A percentile compares a stretch with the other conserved stretches of the same genome.
phyloP scores from a whole-genome alignment of 164 flowering plant species.

The Aristolochia fimbriata region DNA sequence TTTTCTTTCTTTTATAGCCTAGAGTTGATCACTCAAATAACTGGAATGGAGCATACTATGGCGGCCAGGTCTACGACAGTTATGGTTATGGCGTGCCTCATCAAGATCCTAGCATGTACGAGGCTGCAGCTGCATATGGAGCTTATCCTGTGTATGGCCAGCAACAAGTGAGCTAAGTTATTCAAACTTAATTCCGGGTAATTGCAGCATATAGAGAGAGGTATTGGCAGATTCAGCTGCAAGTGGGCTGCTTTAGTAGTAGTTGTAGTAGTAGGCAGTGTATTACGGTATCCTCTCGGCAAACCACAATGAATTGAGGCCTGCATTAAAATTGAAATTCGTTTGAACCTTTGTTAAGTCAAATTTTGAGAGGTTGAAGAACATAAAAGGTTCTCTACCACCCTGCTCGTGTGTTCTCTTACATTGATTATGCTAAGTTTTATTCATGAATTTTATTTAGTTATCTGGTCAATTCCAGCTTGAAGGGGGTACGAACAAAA shows the following conservation, averaged over 20 bases:
- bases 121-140: conserved; percentile 59
- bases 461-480: too few relatives aligned
- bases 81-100: conserved; percentile 60
- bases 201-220: background rate
- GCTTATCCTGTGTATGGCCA: conserved; percentile 78
- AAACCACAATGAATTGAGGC: conserved; percentile 54
- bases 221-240: conserved; percentile 7
- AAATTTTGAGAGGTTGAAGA: conserved; percentile 9
- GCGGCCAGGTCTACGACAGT: conserved; percentile 66
- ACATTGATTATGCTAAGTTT: too few relatives aligned
- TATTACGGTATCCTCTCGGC: conserved; percentile 24
- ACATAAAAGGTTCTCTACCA: background rate
- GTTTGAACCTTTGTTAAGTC: background rate
- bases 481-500: too few relatives aligned
- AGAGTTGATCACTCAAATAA: conserved; percentile 57
- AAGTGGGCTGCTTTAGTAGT: conserved; percentile 9
- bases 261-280: conserved; percentile 22
- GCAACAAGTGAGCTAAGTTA: conserved; percentile 79
- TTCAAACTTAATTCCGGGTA: conserved; percentile 3
- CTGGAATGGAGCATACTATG: conserved; percentile 72
- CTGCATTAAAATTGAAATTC: background rate
- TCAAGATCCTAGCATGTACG: conserved; percentile 71
- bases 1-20: conserved; percentile 25
- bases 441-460: too few relatives aligned
- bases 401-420: background rate